Conservation (phyloP, 2,329 filamentous ascomycete species). For the Colletotrichum gigasporum region DNA sequence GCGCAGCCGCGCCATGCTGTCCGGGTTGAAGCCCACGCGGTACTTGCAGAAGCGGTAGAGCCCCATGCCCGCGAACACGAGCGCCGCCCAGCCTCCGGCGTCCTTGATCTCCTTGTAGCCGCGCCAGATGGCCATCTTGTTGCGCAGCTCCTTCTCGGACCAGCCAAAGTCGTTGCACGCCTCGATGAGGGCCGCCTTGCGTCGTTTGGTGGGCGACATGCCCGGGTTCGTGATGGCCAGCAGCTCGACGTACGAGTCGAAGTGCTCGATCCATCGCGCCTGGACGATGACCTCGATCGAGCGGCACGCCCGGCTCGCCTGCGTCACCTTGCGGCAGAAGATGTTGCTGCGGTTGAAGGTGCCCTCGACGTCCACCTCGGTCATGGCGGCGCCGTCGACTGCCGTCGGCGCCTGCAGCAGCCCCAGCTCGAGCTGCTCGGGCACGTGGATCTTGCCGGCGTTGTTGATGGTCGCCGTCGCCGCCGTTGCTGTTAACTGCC, state of each 20-base stretch:
- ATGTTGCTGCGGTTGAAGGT: conserved; percentile 43
- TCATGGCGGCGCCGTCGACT: not conserved
- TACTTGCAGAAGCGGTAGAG: conserved; percentile 71
- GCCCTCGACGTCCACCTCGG: conserved; percentile 23
- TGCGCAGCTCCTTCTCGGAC: conserved; percentile 66
- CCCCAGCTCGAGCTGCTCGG: conserved; percentile 28
- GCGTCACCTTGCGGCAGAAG: conserved; percentile 43
- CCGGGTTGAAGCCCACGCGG: conserved; percentile 60
- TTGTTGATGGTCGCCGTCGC: conserved; percentile 33
- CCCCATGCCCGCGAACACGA: conserved; percentile 66
- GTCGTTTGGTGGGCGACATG: conserved; percentile 55
- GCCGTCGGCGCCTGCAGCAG: conserved; percentile 26
- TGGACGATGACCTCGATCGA: conserved; percentile 68
- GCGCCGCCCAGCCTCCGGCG: conserved; percentile 62
- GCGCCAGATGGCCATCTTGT: conserved; percentile 60
- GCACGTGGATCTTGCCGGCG: conserved; percentile 23
- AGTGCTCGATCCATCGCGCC: conserved; percentile 65
- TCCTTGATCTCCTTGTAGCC: conserved; percentile 69
- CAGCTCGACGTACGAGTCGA: conserved; percentile 58
- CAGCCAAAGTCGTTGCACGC: conserved; percentile 63
- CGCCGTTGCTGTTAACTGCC: conserved; percentile 32
- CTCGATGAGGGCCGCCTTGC: conserved; percentile 61
- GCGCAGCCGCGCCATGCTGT: conserved; percentile 57
- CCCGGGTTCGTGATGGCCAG: conserved; percentile 48
- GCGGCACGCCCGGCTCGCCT: conserved; percentile 61